Conservation (phyloP, 2,329 filamentous ascomycete genomes). For the Colletotrichum sp. region DNA sequence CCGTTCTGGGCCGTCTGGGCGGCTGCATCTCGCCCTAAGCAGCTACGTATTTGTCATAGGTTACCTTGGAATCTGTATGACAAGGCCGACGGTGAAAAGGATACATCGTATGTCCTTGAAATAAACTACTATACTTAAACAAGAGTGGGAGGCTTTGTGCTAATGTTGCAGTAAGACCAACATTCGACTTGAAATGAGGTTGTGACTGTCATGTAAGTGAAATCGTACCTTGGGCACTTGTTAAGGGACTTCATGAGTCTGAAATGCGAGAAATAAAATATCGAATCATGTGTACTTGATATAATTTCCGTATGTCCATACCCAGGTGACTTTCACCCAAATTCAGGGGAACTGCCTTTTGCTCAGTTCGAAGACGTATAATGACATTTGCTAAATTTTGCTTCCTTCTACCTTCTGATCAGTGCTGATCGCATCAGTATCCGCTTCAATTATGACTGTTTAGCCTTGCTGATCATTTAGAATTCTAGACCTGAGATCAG, state of each 20-base stretch:
- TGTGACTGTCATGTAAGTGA: background rate
- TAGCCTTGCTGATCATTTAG: background rate
- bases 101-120: background rate
- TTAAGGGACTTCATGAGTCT: background rate
- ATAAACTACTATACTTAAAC: background rate
- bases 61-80: background rate
- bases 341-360: background rate
- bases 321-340: background rate
- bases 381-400: background rate
- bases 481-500: slow-evolving; percentile 25
- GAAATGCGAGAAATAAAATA: background rate
- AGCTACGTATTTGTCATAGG: background rate
- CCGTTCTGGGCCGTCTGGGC: background rate
- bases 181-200: background rate
- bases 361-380: background rate
- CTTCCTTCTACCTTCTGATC: background rate
- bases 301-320: background rate
- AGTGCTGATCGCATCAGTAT: background rate
- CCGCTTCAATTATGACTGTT: background rate
- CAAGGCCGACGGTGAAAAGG: background rate
- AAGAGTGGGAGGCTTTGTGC: background rate
- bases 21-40: background rate
- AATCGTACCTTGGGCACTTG: background rate
- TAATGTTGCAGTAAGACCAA: background rate
- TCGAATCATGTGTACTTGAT: background rate